phyloP scores from a whole-genome alignment of 305 asterid genomes.

The Coffea humblotiana region DNA sequence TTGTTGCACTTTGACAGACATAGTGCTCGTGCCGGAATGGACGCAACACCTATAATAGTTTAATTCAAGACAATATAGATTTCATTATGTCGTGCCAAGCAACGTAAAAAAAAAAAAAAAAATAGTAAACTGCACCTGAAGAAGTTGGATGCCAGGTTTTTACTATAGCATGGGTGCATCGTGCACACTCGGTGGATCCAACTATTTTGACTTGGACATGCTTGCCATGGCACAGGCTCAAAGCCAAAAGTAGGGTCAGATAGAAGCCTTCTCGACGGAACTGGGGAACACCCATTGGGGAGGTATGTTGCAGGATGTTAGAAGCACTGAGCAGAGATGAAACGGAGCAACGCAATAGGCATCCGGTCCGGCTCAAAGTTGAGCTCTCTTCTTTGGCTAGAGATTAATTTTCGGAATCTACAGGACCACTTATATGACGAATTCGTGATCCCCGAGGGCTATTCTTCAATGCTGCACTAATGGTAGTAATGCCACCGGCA shows the following conservation, averaged over 20 bases:
- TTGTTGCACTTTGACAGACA: not conserved
- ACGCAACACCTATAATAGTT: not conserved
- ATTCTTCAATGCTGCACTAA: conserved; percentile 7
- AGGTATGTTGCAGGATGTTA: not conserved
- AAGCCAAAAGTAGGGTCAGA: conserved; percentile 24
- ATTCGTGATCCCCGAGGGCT: not conserved
- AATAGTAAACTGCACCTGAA: conserved; percentile 22
- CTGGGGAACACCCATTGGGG: conserved; percentile 33
- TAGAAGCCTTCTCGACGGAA: conserved; percentile 11
- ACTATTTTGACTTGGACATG: conserved; percentile 31
- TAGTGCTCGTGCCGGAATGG: not conserved
- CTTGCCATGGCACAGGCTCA: conserved; percentile 33
- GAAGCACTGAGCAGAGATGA: not conserved
- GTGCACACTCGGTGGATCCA: conserved; percentile 37
- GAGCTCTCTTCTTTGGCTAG: not conserved
- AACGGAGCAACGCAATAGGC: not conserved
- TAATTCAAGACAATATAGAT: too few relatives aligned
- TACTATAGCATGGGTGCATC: conserved; percentile 26
- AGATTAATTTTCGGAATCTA: not conserved
- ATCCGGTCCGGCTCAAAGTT: not conserved
- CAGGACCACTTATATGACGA: not conserved
- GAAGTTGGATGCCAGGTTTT: conserved; percentile 25
- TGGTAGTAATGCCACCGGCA: conserved; percentile 20
- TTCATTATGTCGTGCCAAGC: not conserved
- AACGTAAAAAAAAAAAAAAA: too few relatives aligned